phyloP scores from a whole-genome alignment of 306 rosid species.

The Arachis hypogaea region DNA sequence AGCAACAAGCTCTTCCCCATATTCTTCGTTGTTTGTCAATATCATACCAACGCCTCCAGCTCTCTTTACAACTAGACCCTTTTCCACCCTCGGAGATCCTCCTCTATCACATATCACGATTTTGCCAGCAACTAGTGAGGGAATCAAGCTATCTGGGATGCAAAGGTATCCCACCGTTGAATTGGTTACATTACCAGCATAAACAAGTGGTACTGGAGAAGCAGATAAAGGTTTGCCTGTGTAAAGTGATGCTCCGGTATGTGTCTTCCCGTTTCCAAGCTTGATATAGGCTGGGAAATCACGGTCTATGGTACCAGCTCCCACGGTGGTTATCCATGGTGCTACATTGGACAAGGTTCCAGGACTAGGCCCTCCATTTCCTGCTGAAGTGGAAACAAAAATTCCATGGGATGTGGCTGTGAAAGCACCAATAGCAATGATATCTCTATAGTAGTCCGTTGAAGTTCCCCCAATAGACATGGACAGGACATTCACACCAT shows the following conservation, averaged over 20 bases:
- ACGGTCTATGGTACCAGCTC: slow-evolving; percentile 90
- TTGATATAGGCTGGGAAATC: slow-evolving; percentile 68
- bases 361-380: slow-evolving; percentile 70
- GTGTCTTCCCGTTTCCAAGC: slow-evolving; percentile 62
- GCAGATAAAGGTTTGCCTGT: slow-evolving; percentile 49
- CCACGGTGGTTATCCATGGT: slow-evolving; percentile 87
- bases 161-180: slow-evolving; percentile 58
- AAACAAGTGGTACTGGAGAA: slow-evolving; percentile 59
- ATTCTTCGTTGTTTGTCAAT: slow-evolving; percentile 63
- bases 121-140: slow-evolving; percentile 62
- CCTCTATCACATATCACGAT: slow-evolving; percentile 93
- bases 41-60: slow-evolving; percentile 94
- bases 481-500: slow-evolving; percentile 75
- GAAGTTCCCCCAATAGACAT: slow-evolving; percentile 77
- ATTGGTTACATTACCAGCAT: slow-evolving; percentile 57
- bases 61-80: slow-evolving; percentile 65
- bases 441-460: slow-evolving; percentile 60
- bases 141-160: slow-evolving; percentile 46
- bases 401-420: slow-evolving; percentile 70
- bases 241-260: slow-evolving; percentile 73
- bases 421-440: slow-evolving; percentile 71
- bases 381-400: slow-evolving; percentile 78
- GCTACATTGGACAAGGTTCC: slow-evolving; percentile 67
- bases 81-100: slow-evolving; percentile 65
- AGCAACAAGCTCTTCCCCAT: slow-evolving; percentile 82